phyloP scores from a whole-genome alignment of 352 stramenopile species.

The Pythium scleroteichum region DNA sequence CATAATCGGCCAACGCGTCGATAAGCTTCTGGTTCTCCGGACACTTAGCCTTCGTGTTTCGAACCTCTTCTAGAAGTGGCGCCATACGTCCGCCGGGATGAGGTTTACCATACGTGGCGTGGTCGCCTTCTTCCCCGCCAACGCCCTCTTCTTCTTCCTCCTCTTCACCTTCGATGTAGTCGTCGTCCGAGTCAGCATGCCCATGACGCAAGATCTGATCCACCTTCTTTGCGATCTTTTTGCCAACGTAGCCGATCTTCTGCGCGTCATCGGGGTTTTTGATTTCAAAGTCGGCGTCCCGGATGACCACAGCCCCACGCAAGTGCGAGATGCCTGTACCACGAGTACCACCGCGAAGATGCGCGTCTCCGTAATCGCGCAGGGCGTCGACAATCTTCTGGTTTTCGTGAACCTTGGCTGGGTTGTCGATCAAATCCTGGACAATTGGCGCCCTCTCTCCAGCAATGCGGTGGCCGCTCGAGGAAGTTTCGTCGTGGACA shows the following conservation, averaged over 20 bases:
- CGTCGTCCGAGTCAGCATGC: constrained; percentile 65
- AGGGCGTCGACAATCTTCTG: constrained; percentile 69
- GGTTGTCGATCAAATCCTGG: constrained; percentile 55
- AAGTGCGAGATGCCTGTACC: constrained; percentile 79
- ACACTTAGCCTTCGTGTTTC: constrained; percentile 37
- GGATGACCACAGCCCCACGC: constrained; percentile 61
- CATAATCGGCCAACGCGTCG: constrained; percentile 59
- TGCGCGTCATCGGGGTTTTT: constrained; percentile 51
- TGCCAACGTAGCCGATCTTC: constrained; percentile 63
- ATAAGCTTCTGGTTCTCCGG: constrained; percentile 65
- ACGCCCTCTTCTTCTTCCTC: constrained; percentile 28
- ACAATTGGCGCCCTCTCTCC: constrained; percentile 71
- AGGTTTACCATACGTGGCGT: constrained; percentile 29
- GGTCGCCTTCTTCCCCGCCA: constrained; percentile 35
- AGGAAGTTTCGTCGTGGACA: constrained; percentile 39
- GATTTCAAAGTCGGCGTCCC: constrained; percentile 50
- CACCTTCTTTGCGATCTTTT: constrained; percentile 59
- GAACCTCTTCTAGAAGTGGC: constrained; percentile 56
- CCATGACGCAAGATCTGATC: constrained; percentile 74
- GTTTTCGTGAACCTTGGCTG: constrained; percentile 58
- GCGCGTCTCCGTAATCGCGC: constrained; percentile 69
- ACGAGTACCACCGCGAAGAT: constrained; percentile 60
- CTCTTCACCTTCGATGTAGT: constrained; percentile 63
- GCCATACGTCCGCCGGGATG: constrained; percentile 28
- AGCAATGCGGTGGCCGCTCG: constrained; percentile 36